Base-by-base conservation (phyloP, 2,329 filamentous ascomycete species). In the Waltergamsia citrina region DNA sequence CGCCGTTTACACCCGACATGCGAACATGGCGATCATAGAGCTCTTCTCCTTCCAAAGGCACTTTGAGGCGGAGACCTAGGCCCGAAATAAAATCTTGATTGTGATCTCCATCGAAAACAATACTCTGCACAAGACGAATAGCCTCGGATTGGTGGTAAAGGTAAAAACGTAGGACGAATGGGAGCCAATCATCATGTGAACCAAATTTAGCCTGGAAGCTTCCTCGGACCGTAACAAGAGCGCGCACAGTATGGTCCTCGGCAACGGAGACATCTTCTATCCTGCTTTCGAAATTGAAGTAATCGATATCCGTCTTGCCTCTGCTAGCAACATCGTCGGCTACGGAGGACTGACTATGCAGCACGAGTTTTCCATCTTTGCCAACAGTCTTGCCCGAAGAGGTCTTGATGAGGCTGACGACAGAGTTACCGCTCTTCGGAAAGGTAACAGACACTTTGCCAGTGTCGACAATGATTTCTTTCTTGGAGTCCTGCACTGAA, bases 11-110 rank as follows among this genome's bases (percentile, higher is more conserved):
- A 7, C 72, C 72, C 1, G 68, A 65, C 17, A 79, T 54, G 5
- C 72, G 58, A 7, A 78, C 47, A 36, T 78, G 74, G n/a, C 73
- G 67, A 46, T 79, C 64, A 46, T 75, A 74, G 5, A 68, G 46
- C 37, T 72, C 60, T 29, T 71, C 63, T 3, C 51, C 59, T 6
- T 50, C 52, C 1, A 78, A 54, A 2, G 74, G 74, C 3, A 78
- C 62, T 15, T 63, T 52, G 34, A 78, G 74, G 3, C 58, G 61
- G 4, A 78, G 49, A 3, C 72, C 73, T 4, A 77, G 52, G 0
- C 64, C 69, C 1, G 61, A 58, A 33, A 76, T 64, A 43, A 75
- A 70, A 34, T 71, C 63, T 16, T 59, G 53, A 9, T 60, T 49
- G 2, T 59, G 44, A 3, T 69, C 54, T 3, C 63, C 63, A 37